Evolutionary conservation across 2,329 filamentous ascomycete species (phyloP), one percentile per base, ranked within the genome.

Genomic region (Sphaceloma murrayae): DNA sequence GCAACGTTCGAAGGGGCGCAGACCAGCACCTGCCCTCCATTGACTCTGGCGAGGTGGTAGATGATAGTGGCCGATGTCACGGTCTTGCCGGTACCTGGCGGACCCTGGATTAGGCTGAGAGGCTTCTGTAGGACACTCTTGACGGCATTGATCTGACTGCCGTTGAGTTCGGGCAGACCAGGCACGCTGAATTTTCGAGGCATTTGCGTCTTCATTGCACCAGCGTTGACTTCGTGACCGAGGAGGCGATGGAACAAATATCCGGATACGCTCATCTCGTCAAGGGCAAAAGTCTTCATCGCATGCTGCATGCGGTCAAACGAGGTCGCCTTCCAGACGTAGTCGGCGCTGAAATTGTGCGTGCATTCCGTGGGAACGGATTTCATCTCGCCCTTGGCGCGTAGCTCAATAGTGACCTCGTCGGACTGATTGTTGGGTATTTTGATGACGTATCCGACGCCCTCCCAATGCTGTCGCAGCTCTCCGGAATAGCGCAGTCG

Each of bases 401-500:
- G 84, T 59, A 98, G 68, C 62, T 98, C 91, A 52, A 98, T 82
- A 7, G 84, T 93, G 43, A 98, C 91, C 62, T 98, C 89, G 57
- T 98, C 91, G 10, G 88, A 95, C 67, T 94, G 87, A 65, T 96
- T 96, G 72, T 98, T 96, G 16, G 91, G 93, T 48, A 98, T 96
- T 68, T 98, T 98, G 68, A 96, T 88, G 49, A 98, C 91, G 63
- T 98, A 98, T 52, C 91, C 91, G 24, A 98, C 91, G 27, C 91
- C 91, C 62, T 98, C 91, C 91, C 91, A 98, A 48, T 85, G 78
- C 10, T 84, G 76, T 31, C 88, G 84, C 39, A 98, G 72, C 63
- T 96, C 91, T 53, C 93, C 91, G 53, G 86, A 93, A 67, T 98
- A 98, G 54, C 91, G 86, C 51, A 98, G 72, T 32, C 91, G 83